Conservation (phyloP, 129 eudicot genomes). For the Escallonia herrerae region DNA sequence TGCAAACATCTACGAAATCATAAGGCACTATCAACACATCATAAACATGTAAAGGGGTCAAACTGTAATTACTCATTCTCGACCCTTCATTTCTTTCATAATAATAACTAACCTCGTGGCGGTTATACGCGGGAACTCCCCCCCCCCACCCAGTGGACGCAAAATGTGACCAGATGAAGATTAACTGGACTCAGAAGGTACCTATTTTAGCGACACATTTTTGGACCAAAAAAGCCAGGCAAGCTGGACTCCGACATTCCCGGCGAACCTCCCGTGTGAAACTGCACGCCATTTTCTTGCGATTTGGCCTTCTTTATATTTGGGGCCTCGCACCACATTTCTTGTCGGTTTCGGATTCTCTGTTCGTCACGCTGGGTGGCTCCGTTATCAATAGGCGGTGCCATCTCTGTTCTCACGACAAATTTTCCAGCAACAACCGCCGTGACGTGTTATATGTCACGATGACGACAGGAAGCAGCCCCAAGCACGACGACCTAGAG, state of each 20-base stretch:
- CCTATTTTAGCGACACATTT: neutral
- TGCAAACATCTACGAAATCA: too few relatives aligned
- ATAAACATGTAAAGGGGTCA: too few relatives aligned
- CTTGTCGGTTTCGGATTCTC: neutral
- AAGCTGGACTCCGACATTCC: neutral
- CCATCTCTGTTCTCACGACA: constrained; percentile 21
- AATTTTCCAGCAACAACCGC: neutral
- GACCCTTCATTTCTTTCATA: too few relatives aligned
- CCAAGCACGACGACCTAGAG: neutral
- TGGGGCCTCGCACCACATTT: neutral
- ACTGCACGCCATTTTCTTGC: neutral
- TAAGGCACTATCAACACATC: too few relatives aligned
- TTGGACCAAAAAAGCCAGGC: neutral
- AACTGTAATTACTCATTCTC: too few relatives aligned
- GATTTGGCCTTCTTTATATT: neutral
- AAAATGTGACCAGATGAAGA: too few relatives aligned
- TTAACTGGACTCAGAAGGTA: too few relatives aligned
- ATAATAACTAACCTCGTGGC: too few relatives aligned
- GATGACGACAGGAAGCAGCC: constrained; percentile 13
- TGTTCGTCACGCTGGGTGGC: constrained; percentile 26
- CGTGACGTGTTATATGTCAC: neutral
- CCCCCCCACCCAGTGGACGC: too few relatives aligned
- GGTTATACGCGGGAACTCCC: too few relatives aligned
- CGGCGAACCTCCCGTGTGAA: too few relatives aligned
- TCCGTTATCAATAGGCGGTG: constrained; percentile 35